Base-by-base conservation (phyloP, 352 stramenopile species). In the Pythium plurisporium region DNA sequence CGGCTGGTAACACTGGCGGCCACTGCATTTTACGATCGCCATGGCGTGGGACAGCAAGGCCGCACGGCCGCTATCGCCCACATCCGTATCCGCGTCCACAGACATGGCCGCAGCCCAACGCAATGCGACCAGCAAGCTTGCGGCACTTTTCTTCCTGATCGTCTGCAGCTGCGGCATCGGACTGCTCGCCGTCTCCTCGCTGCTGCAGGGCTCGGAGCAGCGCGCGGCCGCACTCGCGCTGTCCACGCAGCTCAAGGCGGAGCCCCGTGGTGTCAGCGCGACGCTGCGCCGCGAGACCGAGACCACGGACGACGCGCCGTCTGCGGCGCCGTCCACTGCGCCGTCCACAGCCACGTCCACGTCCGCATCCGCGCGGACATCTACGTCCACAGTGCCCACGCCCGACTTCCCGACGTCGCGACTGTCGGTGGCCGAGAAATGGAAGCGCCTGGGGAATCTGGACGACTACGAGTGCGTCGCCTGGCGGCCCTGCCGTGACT, bases 151-250 rank as follows among this genome's bases (percentile, higher is more conserved):
- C 38, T 55, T 71, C 34, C 61, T 77, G 49, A 81, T 87, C 29
- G 68, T 87, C 37, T 62, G 76, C 59, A 82, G 47, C 33, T 87
- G 74, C 55, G 68, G 73, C 1, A 57, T 84, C 5, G 74, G 76
- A 2, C 65, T 87, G 45, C 66, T 87, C 22, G 79, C 70, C 14
- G 72, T 87, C 22, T 74, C 72, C 19, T 72, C 72, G 43, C 65
- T 84, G 33, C 76, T 87, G 52, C 76, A 84, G 53, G 72, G 73
- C 54, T 41, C 5, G 19, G 57, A 58, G 1, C 40, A 30, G 22
- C 27, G 12, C 17, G 29, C 22, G 12, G 42, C 48, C 7, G 19
- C 46, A 14, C 36, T 49, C 23, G 17, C 37, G n/a, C 27, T 49
- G 10, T 63, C 55, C 4, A 62, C 55, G n/a, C 52, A 60, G 31